Percentiles rank a stretch among this genome's conserved stretches.
Evolutionary conservation across 257 asterid genomes (phyloP).

Genomic region (Echium plantagineum): DNA sequence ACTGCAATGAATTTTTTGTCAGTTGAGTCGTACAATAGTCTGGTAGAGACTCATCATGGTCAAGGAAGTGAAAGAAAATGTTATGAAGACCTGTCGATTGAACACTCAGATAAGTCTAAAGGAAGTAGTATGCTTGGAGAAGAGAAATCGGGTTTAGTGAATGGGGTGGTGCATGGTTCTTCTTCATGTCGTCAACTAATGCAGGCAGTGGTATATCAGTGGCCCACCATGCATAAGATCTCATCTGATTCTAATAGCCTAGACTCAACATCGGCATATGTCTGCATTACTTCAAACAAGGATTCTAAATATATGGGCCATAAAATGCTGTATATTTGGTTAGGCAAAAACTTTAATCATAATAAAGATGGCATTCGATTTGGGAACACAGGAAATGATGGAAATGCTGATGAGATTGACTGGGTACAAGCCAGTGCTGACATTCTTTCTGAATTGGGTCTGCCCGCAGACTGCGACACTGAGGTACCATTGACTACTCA

Average conservation of each 20-base stretch:
- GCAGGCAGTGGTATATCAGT: slow-evolving; percentile 18
- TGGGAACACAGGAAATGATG: slow-evolving; percentile 12
- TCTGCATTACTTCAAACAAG: slow-evolving; percentile 21
- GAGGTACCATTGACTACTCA: slow-evolving; percentile 19
- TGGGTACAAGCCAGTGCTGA: slow-evolving; percentile 25
- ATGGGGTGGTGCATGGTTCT: slow-evolving; percentile 13
- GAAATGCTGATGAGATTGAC: slow-evolving; percentile 20
- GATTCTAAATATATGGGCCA: slow-evolving; percentile 13
- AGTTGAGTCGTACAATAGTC: slow-evolving; percentile 9
- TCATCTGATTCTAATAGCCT: slow-evolving; percentile 16
- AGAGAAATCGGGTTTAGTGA: slow-evolving; percentile 3
- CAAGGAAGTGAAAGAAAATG: slow-evolving; percentile 13
- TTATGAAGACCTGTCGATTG: slow-evolving; percentile 10
- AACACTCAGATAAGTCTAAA: slow-evolving; percentile 5
- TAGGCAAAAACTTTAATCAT: slow-evolving; percentile 24
- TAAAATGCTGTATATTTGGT: slow-evolving; percentile 27
- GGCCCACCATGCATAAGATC: slow-evolving; percentile 40
- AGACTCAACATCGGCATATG: slow-evolving; percentile 27
- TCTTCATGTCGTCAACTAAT: slow-evolving; percentile 14
- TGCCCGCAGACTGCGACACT: slow-evolving; percentile 25
- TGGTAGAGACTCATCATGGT: slow-evolving; percentile 7
- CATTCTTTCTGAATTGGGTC: slow-evolving; percentile 24
- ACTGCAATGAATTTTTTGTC: slow-evolving; percentile 13
- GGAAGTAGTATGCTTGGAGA: slow-evolving; percentile 13
- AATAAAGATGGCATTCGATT: slow-evolving; percentile 11